Evolutionary conservation across 2,329 filamentous ascomycete genomes (phyloP).

Genomic region (Setomelanomma holmii): DNA sequence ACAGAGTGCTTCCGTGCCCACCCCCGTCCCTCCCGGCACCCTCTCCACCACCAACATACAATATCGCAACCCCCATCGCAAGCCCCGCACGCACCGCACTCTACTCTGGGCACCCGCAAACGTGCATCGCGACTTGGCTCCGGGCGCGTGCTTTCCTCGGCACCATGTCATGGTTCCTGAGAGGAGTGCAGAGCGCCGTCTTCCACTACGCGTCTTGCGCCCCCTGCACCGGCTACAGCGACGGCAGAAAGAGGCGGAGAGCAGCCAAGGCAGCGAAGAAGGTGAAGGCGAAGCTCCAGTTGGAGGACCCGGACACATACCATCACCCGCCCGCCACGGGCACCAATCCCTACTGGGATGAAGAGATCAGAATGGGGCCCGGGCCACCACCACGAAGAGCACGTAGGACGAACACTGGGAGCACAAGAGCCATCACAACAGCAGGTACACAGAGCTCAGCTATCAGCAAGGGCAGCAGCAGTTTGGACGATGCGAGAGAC

Average conservation of each 20-base stretch:
- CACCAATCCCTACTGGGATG: constrained; percentile 87
- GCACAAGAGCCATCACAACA: constrained; percentile 66
- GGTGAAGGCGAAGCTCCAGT: constrained; percentile 69
- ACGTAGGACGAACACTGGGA: constrained; percentile 61
- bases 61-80: not conserved
- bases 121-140: not conserved
- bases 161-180: constrained; percentile 50
- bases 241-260: constrained; percentile 73
- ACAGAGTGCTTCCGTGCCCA: constrained; percentile 27
- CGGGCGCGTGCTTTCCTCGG: not conserved
- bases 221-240: constrained; percentile 75
- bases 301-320: constrained; percentile 76
- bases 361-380: constrained; percentile 85
- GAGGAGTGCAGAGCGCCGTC: constrained; percentile 73
- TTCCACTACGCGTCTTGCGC: constrained; percentile 82
- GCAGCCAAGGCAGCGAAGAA: constrained; percentile 73
- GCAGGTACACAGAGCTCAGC: constrained; percentile 58
- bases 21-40: constrained; percentile 9
- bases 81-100: not conserved
- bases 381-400: constrained; percentile 68
- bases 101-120: constrained; percentile 1
- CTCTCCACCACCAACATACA: constrained; percentile 1
- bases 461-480: constrained; percentile 55
- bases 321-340: constrained; percentile 81
- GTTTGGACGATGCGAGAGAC: constrained; percentile 39